Evolutionary conservation across 2,329 filamentous ascomycete species (phyloP), one percentile per base, ranked within the genome.

Genomic region (Ophiocordyceps camponoti-saundersi): DNA sequence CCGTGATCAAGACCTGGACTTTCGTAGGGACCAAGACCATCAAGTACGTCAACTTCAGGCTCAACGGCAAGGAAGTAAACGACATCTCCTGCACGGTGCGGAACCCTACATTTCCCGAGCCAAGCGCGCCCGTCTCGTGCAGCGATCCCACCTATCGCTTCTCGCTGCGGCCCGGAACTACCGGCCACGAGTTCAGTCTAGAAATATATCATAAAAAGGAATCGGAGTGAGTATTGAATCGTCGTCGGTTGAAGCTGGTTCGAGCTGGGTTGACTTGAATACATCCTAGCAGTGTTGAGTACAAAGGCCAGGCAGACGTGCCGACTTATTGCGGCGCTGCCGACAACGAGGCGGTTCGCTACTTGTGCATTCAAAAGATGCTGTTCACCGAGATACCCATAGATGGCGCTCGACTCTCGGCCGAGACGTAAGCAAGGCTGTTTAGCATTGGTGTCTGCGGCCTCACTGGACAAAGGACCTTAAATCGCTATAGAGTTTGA

Each of bases 131-230:
- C 42, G 45, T 54, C 43, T 51, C 51, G 44, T 61, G 58, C 53
- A 55, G 53, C 46, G 53, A 53, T 11, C 51, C 50, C 51, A 53
- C 53, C 49, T 61, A 61, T 54, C 48, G 56, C 42, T 61, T 61
- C 56, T 44, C 44, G 18, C 45, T 61, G 26, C 40, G 48, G 22
- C 30, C 46, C 3, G 55, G 54, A 23, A 26, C 18, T 15, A 20
- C 47, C 0, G 43, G 47, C 40, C 26, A 42, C 10, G 53, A 53
- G 23, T 57, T 51, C 29, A 47, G 46, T 42, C 51, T 57, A n/a
- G 47, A 48, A 20, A 46, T 57, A 34, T 57, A 55, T 51, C 52
- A 57, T 42, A 52, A 55, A 49, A 44, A 53, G 6, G 52, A 47
- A 44, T 2, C 44, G 47, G 53, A 47, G 56, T 57, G 50, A 53